Base-by-base conservation (phyloP, 495 filamentous ascomycete genomes). In the Oleoguttula mirabilis region DNA sequence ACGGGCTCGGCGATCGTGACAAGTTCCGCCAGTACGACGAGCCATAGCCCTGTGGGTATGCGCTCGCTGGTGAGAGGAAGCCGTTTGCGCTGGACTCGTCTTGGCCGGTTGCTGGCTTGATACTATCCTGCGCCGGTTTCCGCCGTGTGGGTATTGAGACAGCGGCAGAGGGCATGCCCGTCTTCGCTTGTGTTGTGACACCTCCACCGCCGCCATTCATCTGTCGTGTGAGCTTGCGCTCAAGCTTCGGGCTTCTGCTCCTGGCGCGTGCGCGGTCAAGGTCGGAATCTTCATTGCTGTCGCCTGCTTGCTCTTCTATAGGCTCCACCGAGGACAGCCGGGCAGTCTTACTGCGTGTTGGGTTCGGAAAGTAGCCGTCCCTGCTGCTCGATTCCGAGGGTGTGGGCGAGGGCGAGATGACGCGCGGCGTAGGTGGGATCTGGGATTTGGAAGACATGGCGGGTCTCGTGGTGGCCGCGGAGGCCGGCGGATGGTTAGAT, bases 1-100 rank as follows among this genome's bases (percentile, higher is more conserved):
- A 70, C 3, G 90, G 90, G 43, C 80, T 86, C 2, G 90, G 90
- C 41, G 82, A 88, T 46, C 90, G 73, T 41, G 84, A 92, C 52
- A 94, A 65, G 53, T 83, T 79, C 25, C 80, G 73, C 78, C 82
- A 88, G 55, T 67, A 75, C 59, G 79, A 70, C 3, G 45, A 32
- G 1, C 50, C 50, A 32, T 30, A 53, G 45, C 50, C 50, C 21
- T 33, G 45, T 0, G 39, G 39, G 36, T 58, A 57, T 7, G 68
- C 65, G 10, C 66, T 57, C 4, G 69, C 68, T 20, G 80, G 80
- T 10, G 79, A 79, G n/a, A 92, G 69, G 50, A 85, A 75, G 21
- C 79, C 82, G 55, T 88, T 82, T 23, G 65, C 20, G 36, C 11
- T 55, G 36, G 14, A 20, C 28, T 41, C 17, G 33, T 33, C 10